A percentile compares a stretch with the other conserved stretches of the same genome.
phyloP scores from a whole-genome alignment of 2,329 filamentous ascomycete species.

The Xylaria sp. region DNA sequence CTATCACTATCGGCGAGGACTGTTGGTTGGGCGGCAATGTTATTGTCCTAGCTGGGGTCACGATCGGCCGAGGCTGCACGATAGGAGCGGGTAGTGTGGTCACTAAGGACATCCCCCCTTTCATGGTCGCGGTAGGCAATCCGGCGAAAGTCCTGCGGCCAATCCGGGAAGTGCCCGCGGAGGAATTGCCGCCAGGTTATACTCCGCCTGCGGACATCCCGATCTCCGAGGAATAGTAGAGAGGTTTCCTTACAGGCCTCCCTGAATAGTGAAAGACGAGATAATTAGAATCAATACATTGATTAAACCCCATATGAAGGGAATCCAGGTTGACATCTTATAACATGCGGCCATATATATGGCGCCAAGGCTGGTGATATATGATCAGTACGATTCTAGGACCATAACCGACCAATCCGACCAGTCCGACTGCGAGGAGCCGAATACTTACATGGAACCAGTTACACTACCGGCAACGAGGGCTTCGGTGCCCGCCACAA shows the following conservation, averaged over 20 bases:
- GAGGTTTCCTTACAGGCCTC: constrained; percentile 67
- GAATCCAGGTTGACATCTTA: constrained; percentile 93
- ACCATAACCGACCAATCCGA: neutral
- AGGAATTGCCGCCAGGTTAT: constrained; percentile 33
- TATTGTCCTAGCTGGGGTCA: constrained; percentile 76
- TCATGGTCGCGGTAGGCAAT: constrained; percentile 69
- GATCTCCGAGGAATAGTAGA: constrained; percentile 18
- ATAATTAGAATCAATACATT: constrained; percentile 83
- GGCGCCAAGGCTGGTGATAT: constrained; percentile 67
- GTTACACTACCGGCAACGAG: constrained; percentile 81
- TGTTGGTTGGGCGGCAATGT: constrained; percentile 79
- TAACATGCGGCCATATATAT: constrained; percentile 84
- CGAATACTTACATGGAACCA: constrained; percentile 71
- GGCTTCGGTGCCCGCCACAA: constrained; percentile 77
- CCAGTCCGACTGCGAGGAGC: neutral
- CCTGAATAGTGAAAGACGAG: constrained; percentile 92
- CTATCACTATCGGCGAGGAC: constrained; percentile 79
- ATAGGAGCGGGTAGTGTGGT: constrained; percentile 85
- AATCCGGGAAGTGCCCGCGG: constrained; percentile 27
- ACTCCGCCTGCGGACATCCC: constrained; percentile 30
- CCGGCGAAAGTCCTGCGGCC: constrained; percentile 63
- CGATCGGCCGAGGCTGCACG: constrained; percentile 73
- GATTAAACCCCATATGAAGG: constrained; percentile 84
- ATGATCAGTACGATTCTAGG: constrained; percentile 21
- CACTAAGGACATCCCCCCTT: constrained; percentile 73